Conservation (phyloP, 495 filamentous ascomycete species). For the Chaetomidium leptoderma region DNA sequence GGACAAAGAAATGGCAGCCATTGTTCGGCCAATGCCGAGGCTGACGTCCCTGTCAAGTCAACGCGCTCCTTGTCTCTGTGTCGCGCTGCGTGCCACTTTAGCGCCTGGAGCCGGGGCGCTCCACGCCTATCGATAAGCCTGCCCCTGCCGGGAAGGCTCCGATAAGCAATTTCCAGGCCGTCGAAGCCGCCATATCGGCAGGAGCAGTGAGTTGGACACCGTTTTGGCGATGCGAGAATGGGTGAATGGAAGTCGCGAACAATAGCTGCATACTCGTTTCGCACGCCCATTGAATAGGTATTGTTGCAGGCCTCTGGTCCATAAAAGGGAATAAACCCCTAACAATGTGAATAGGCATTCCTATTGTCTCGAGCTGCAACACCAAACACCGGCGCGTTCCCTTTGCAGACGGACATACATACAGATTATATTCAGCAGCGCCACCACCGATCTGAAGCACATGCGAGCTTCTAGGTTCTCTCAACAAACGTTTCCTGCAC, state of each 20-base stretch:
- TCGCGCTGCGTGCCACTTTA: constrained; percentile 11
- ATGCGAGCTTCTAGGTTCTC: neutral
- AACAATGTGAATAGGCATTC: neutral
- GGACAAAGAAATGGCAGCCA: neutral
- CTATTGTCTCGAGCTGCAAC: neutral
- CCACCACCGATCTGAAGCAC: neutral
- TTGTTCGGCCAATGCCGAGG: constrained; percentile 12
- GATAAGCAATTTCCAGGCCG: constrained; percentile 36
- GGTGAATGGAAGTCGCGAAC: neutral
- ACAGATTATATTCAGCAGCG: too few species aligned
- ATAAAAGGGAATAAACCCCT: neutral
- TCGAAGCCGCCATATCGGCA: neutral
- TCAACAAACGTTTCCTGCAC: too few species aligned
- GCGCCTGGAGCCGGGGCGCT: constrained; percentile 25
- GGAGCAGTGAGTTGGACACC: constrained; percentile 13
- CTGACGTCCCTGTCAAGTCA: neutral
- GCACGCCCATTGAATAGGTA: constrained; percentile 2
- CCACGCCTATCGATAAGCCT: constrained; percentile 31
- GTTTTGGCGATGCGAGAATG: constrained; percentile 18
- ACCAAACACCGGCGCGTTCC: neutral
- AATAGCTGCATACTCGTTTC: neutral
- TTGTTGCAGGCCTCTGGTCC: neutral
- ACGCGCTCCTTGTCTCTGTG: constrained; percentile 3
- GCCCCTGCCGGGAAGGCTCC: constrained; percentile 16
- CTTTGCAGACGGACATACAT: too few species aligned